Evolutionary conservation across 345 rosid species (phyloP).

Genomic region (Salix brachista): DNA sequence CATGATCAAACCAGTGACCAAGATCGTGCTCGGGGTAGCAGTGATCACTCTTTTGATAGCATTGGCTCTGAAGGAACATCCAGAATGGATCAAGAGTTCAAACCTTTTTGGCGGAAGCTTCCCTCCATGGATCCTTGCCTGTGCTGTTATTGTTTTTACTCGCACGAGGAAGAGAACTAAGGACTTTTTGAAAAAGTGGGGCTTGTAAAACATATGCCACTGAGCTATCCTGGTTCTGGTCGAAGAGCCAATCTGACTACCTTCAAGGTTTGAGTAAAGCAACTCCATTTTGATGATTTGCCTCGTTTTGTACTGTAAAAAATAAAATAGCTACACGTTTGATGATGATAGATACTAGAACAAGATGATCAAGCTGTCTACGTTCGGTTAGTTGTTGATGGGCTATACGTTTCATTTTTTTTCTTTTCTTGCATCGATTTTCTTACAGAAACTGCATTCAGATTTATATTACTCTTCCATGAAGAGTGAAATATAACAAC

Average conservation of each 20-base stretch:
- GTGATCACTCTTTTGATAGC: constrained; percentile 48
- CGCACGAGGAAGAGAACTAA: constrained; percentile 89
- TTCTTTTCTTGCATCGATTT: no score
- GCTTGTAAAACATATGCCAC: constrained; percentile 19
- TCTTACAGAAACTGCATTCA: no score
- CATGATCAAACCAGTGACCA: constrained; percentile 74
- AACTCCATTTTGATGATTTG: background rate
- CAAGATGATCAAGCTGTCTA: background rate
- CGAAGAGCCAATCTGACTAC: background rate
- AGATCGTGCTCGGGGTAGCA: constrained; percentile 59
- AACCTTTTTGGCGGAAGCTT: constrained; percentile 46
- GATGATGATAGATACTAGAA: background rate
- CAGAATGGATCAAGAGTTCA: constrained; percentile 53
- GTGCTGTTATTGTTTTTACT: constrained; percentile 75
- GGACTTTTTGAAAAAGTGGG: constrained; percentile 53
- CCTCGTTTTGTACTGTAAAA: background rate
- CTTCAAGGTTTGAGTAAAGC: background rate
- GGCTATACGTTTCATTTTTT: no score
- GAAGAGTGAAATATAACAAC: no score
- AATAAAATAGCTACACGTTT: background rate
- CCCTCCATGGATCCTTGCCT: constrained; percentile 93
- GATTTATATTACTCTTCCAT: no score
- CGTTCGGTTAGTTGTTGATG: background rate
- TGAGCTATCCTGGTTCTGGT: background rate
- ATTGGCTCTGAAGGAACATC: constrained; percentile 57